Percentiles rank a stretch among this genome's conserved stretches.
These are phyloP conservation scores for Stentor coeruleus DNA, from an alignment of 73 alveolate genomes.

Conservation along the genomic window DNA sequence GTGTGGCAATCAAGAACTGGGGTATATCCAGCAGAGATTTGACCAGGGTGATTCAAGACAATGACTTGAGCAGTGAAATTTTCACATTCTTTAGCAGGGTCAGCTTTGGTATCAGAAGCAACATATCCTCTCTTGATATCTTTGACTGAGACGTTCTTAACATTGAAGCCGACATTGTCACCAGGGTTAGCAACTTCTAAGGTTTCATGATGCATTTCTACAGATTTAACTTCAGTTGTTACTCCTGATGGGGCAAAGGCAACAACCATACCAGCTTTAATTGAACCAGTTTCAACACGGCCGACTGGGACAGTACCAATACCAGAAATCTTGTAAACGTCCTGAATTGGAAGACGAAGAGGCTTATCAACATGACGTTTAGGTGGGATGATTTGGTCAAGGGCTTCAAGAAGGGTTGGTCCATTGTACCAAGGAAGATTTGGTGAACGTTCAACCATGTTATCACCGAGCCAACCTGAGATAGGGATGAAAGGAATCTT, in stretches of 20 bases:
- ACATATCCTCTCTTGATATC: constrained; percentile 68
- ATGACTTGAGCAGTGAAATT: constrained; percentile 86
- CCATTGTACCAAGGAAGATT: constrained; percentile 69
- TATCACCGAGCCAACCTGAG: constrained; percentile 72
- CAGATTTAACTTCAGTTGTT: constrained; percentile 47
- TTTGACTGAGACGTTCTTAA: constrained; percentile 44
- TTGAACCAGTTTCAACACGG: constrained; percentile 69
- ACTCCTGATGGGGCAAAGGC: constrained; percentile 53
- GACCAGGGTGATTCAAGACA: constrained; percentile 93
- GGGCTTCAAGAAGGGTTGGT: constrained; percentile 54
- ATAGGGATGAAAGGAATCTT: constrained; percentile 64
- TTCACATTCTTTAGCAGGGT: constrained; percentile 56
- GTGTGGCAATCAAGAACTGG: constrained; percentile 97
- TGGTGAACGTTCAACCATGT: constrained; percentile 54
- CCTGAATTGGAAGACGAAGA: constrained; percentile 59
- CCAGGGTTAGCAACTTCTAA: constrained; percentile 58
- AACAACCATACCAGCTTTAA: constrained; percentile 42
- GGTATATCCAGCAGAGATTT: constrained; percentile 88
- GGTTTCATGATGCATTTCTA: constrained; percentile 40
- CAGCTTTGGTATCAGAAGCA: constrained; percentile 67
- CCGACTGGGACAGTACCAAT: constrained; percentile 57
- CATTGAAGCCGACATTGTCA: constrained; percentile 56
- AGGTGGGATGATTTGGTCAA: constrained; percentile 58
- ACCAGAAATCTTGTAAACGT: constrained; percentile 33
- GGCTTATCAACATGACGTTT: constrained; percentile 63